phyloP scores from a whole-genome alignment of 2,329 filamentous ascomycete species.

The Scedosporium aurantiacum region DNA sequence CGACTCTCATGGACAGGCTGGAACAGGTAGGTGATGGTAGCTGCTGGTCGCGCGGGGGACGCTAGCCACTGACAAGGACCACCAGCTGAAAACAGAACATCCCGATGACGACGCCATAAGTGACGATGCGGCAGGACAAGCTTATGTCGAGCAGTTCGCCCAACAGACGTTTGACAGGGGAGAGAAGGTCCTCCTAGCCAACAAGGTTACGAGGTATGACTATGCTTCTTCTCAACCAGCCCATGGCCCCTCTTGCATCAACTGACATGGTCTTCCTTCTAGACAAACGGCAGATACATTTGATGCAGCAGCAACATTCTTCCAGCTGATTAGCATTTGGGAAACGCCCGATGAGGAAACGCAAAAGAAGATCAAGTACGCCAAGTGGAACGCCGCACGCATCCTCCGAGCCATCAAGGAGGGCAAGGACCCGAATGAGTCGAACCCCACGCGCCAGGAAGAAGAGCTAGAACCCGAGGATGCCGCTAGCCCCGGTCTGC shows the following conservation, averaged over 20 bases:
- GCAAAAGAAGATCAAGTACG: conserved; percentile 82
- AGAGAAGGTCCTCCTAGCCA: conserved; percentile 68
- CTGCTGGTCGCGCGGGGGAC: background rate
- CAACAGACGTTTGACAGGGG: conserved; percentile 78
- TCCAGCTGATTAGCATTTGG: conserved; percentile 83
- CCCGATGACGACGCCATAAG: conserved; percentile 69
- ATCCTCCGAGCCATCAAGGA: conserved; percentile 87
- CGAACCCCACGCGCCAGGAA: conserved; percentile 60
- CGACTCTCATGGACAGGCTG: conserved; percentile 78
- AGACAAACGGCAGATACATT: conserved; percentile 92
- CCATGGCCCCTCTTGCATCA: background rate
- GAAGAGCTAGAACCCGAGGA: conserved; percentile 44
- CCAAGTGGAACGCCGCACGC: conserved; percentile 87
- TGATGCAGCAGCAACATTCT: conserved; percentile 82
- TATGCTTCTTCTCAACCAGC: background rate
- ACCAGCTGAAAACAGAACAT: conserved; percentile 59
- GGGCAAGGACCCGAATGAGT: conserved; percentile 82
- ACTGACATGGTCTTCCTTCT: background rate
- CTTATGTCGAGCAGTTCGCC: conserved; percentile 90
- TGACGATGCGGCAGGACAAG: conserved; percentile 78
- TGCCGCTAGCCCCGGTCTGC: conserved; percentile 40
- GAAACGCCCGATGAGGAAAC: conserved; percentile 62
- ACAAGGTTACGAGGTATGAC: conserved; percentile 67
- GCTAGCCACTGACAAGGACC: background rate
- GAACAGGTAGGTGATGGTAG: conserved; percentile 48